Base-by-base conservation (phyloP, 2,329 filamentous ascomycete species). In the Penicillium sp. region DNA sequence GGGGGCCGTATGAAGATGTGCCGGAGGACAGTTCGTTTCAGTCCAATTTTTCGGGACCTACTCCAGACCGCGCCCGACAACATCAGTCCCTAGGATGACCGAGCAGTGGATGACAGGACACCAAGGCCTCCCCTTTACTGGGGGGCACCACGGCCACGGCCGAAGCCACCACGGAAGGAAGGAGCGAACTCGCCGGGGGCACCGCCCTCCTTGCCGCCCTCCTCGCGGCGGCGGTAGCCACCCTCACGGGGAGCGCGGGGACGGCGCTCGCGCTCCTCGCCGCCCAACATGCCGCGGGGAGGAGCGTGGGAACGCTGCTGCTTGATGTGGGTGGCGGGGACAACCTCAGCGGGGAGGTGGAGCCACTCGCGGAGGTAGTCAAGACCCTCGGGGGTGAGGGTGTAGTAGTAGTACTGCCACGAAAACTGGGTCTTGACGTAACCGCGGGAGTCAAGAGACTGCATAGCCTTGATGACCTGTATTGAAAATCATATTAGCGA, bases 401-500 rank as follows among this genome's bases (percentile, higher is more conserved):
- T 96, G 87, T 98, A 98, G 88, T 98, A 98, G 87, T 97, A 95
- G 84, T 91, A 95, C 81, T 95, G 90, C 90, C 90, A 95, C 65
- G 90, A 95, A 88, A 98, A 98, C 79, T 95, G 93, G 69, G 93
- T 98, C 89, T 98, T 98, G 80, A 98, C 85, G 79, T 89, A 97
- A 75, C 92, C 92, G 76, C 93, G 92, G 67, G 91, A 96, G 81
- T 86, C 95, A 73, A 98, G 86, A 62, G 93, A 98, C 83, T 98
- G 93, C 80, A 85, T 87, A 72, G 93, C 93, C 86, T 98, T 98
- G 85, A 98, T 89, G 77, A 97, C 79, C 78, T 81, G 59, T 59
- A 56, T 42, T 44, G 38, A 29, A 37, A 54, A 51, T 42, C 13
- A 29, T 39, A 29, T 29, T 42, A 49, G 56, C 38, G 51, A 31